Base-by-base conservation (phyloP, 148 eudicot species). In the Polygonum maritimum region DNA sequence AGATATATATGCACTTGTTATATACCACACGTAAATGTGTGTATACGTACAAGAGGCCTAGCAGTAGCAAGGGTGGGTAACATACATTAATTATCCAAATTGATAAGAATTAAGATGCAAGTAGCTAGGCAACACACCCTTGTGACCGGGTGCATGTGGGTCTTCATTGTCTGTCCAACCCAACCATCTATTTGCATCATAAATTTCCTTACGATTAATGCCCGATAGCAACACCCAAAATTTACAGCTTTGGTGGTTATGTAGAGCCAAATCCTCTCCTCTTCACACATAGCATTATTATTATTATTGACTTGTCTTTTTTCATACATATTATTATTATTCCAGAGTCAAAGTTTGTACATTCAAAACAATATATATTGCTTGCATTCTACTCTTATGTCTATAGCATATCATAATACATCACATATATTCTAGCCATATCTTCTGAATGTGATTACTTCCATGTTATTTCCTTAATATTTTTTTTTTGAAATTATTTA, bases 321-420 rank as follows among this genome's bases (percentile, higher is more conserved):
- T 62, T 11, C 12, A 26, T 18, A 10, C 5, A 63, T 31, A 63
- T 26, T 26, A 26, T 26, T 26, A 26, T 26, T 26, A 31, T 39
- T 63, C 33, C 69, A 12, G 33, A 63, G 69, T 63, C 69, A 63
- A 63, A 26, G 33, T 63, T 33, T 63, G 69, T 63, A 63, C 69
- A 63, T 7, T 57, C 7, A 26, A 62, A 26, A 26, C 0, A 62
- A 10, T 63, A 33, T 33, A 62, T 13, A 31, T 63, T 63, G 69
- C 40, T 63, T 63, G 40, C 69, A 63, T 33, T 63, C 39, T 33
- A 63, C 13, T 63, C 3, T 63, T 63, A 13, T 63, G 69, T 63
- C 69, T 58, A 21, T 3, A 7, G 13, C 11, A 7, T 48, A 48
- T 15, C 13, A 48, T 48, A 48, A 6, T 48, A 48, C 5, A 22